phyloP scores from a whole-genome alignment of 2,329 filamentous ascomycete genomes.

The Didymella arachidicola region DNA sequence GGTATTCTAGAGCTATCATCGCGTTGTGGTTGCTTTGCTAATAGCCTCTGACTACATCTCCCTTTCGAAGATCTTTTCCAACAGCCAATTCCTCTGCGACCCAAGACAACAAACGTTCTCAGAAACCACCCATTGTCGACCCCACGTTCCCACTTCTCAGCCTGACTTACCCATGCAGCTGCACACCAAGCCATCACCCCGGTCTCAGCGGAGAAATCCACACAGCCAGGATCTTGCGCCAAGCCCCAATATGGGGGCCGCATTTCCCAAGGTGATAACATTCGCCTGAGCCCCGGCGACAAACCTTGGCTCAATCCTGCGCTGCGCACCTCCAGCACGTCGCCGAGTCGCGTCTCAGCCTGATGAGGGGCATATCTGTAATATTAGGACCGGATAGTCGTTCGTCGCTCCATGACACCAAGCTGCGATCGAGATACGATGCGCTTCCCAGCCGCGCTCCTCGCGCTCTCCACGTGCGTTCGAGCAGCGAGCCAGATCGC shows the following conservation, averaged over 20 bases:
- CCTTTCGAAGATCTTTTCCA: background rate
- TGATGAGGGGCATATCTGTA: background rate
- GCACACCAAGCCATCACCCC: background rate
- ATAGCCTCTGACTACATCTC: background rate
- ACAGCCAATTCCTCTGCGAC: too few relatives aligned
- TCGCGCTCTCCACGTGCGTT: background rate
- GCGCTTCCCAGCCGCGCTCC: background rate
- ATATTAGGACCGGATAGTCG: too few relatives aligned
- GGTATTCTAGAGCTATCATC: too few relatives aligned
- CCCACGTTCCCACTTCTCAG: too few relatives aligned
- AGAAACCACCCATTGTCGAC: too few relatives aligned
- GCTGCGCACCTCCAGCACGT: background rate
- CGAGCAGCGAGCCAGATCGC: constrained; percentile 1
- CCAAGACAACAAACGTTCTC: too few relatives aligned
- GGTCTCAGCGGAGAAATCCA: background rate
- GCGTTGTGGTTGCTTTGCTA: too few relatives aligned
- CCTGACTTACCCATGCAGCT: background rate
- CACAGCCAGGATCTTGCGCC: background rate
- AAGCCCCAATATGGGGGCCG: constrained; percentile 1
- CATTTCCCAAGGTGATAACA: background rate
- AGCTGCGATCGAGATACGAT: background rate
- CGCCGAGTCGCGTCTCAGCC: background rate
- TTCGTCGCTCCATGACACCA: too few relatives aligned
- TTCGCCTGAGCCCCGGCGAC: background rate
- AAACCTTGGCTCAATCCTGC: background rate